Percentiles rank a stretch among this genome's conserved stretches.
Conservation (phyloP, 2,329 filamentous ascomycete genomes). For the Macroventuria anomochaeta region DNA sequence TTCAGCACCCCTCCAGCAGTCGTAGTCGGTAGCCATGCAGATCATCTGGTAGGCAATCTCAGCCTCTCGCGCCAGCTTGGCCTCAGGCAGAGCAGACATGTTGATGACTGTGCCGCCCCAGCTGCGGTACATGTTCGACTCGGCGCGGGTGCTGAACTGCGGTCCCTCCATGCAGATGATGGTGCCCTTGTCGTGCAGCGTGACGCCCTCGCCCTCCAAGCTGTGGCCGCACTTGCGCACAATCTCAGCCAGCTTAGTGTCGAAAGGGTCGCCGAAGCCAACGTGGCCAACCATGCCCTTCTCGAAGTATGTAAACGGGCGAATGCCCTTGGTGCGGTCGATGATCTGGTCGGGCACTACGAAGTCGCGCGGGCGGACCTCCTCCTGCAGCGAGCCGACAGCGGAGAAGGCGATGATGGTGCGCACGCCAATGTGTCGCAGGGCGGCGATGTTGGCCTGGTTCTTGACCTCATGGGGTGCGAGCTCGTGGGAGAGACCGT, state of each 20-base stretch:
- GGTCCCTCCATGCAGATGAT: conserved; percentile 99
- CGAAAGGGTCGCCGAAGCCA: conserved; percentile 95
- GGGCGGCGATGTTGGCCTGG: conserved; percentile 97
- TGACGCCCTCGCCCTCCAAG: conserved; percentile 83
- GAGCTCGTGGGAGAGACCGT: conserved; percentile 86
- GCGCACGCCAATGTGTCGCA: conserved; percentile 86
- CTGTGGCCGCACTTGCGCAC: conserved; percentile 77
- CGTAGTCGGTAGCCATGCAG: conserved; percentile 99
- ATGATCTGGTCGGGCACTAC: conserved; percentile 96
- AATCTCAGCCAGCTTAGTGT: conserved; percentile 75
- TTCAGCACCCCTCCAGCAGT: conserved; percentile 88
- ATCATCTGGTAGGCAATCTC: conserved; percentile 98
- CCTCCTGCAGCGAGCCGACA: conserved; percentile 89
- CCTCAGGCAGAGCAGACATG: conserved; percentile 95
- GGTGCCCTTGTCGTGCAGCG: conserved; percentile 81
- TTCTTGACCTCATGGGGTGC: conserved; percentile 94
- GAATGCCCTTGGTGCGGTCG: conserved; percentile 92
- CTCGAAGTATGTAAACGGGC: conserved; percentile 96
- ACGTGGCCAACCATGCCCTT: conserved; percentile 91
- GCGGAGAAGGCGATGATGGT: conserved; percentile 94
- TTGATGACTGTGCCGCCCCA: conserved; percentile 97
- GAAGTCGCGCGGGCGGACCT: conserved; percentile 95
- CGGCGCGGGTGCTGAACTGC: conserved; percentile 94
- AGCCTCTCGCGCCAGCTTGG: conserved; percentile 93
- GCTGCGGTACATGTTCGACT: conserved; percentile 91